Conservation (phyloP, 495 filamentous ascomycete genomes). For the Penicillium pancosmium region DNA sequence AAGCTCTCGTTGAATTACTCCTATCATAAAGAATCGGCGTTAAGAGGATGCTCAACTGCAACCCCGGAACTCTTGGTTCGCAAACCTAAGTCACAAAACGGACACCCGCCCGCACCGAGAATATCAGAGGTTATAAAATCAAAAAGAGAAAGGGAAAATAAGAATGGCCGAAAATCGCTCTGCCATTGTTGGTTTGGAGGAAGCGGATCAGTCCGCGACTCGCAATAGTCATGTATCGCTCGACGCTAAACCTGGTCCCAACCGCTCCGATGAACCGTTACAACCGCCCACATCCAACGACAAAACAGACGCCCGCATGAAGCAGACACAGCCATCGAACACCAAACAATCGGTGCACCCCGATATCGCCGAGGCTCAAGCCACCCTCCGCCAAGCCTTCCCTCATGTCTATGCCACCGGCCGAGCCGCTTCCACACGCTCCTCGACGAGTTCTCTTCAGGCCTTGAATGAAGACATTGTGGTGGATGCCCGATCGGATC, state of each 20-base stretch:
- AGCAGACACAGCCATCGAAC: slow-evolving; percentile 34
- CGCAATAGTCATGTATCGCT: slow-evolving; percentile 32
- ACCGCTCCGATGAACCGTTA: slow-evolving; percentile 29
- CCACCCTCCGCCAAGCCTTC: slow-evolving; percentile 43
- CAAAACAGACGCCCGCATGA: slow-evolving; percentile 29
- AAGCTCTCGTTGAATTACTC: slow-evolving; percentile 34
- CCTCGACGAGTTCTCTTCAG: slow-evolving; percentile 51
- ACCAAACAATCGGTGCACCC: slow-evolving; percentile 6
- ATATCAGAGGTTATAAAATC: slow-evolving; percentile 6
- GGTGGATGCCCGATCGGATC: slow-evolving; percentile 45
- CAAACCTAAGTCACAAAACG: slow-evolving; percentile 12
- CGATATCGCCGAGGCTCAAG: slow-evolving; percentile 37
- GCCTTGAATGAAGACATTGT: slow-evolving; percentile 49
- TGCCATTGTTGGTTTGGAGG: slow-evolving; percentile 38
- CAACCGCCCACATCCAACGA: slow-evolving; percentile 27
- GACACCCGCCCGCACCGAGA: not conserved
- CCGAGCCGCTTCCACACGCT: slow-evolving; percentile 44
- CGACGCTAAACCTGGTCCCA: slow-evolving; percentile 24
- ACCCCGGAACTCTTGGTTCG: slow-evolving; percentile 25
- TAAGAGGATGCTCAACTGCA: slow-evolving; percentile 29
- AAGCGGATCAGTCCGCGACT: slow-evolving; percentile 28
- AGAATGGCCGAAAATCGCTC: slow-evolving; percentile 41
- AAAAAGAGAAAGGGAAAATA: slow-evolving; percentile 19
- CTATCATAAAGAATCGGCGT: slow-evolving; percentile 1
- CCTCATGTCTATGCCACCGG: slow-evolving; percentile 43